Conservation (phyloP, 2,329 filamentous ascomycete species). For the Aspergillus thermomutatus region DNA sequence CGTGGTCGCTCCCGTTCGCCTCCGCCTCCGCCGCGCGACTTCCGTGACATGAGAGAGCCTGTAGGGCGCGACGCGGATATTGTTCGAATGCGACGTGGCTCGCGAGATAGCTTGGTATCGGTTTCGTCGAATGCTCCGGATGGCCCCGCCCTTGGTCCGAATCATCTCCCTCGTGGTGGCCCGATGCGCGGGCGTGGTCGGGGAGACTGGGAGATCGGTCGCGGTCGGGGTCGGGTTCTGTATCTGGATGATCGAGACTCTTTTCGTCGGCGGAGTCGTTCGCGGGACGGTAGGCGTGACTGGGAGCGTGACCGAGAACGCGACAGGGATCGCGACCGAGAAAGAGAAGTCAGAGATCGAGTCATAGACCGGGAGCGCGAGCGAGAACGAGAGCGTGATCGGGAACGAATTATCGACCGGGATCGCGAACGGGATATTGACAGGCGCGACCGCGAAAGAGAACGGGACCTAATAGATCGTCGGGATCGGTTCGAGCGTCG, state of each 20-base stretch:
- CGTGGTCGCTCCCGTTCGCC: conserved; percentile 46
- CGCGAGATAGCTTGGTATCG: conserved; percentile 41
- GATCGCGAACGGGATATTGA: conserved; percentile 34
- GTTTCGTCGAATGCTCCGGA: conserved; percentile 36
- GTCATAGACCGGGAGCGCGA: conserved; percentile 29
- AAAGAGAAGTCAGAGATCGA: conserved; percentile 31
- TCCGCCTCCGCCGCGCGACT: conserved; percentile 33
- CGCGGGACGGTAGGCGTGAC: conserved; percentile 43
- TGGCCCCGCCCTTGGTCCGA: conserved; percentile 30
- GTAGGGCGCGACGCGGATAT: conserved; percentile 37
- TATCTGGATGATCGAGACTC: conserved; percentile 42
- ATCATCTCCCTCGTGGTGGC: conserved; percentile 35
- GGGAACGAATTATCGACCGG: conserved; percentile 21
- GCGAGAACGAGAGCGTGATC: conserved; percentile 29
- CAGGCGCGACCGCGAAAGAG: conserved; percentile 29
- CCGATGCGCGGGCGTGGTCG: conserved; percentile 41
- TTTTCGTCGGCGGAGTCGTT: conserved; percentile 43
- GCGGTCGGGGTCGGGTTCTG: conserved; percentile 39
- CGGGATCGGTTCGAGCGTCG: conserved; percentile 30
- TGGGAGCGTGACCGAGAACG: conserved; percentile 35
- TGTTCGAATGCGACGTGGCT: conserved; percentile 42
- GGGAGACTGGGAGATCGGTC: conserved; percentile 43
- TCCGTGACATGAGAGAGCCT: conserved; percentile 37
- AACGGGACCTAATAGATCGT: conserved; percentile 18
- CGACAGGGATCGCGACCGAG: conserved; percentile 35